Conservation (phyloP, 495 filamentous ascomycete genomes). For the Neurospora sp. region DNA sequence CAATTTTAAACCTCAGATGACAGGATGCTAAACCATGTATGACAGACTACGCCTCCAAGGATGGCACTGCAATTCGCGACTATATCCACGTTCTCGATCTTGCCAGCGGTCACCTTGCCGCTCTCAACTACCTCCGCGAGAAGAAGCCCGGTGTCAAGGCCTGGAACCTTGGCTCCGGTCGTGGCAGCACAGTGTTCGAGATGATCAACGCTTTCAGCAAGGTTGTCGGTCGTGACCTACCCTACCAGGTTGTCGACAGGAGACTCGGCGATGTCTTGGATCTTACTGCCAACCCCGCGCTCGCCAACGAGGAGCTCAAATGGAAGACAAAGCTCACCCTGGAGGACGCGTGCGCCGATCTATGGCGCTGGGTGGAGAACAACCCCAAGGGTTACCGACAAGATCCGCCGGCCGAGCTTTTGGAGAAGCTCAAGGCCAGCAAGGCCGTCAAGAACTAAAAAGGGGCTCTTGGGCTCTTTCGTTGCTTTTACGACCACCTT, state of each 20-base stretch:
- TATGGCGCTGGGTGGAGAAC: constrained; percentile 93
- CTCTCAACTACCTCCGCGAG: constrained; percentile 82
- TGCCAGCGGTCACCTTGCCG: constrained; percentile 78
- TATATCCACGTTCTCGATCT: constrained; percentile 84
- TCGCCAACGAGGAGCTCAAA: constrained; percentile 75
- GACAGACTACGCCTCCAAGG: constrained; percentile 78
- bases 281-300: constrained; percentile 81
- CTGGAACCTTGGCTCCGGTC: constrained; percentile 96
- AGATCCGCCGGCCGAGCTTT: constrained; percentile 71
- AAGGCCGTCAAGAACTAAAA: constrained; percentile 10
- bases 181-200: constrained; percentile 89
- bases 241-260: constrained; percentile 77
- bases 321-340: constrained; percentile 90
- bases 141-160: constrained; percentile 86
- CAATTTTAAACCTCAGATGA: neutral
- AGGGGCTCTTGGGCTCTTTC: neutral
- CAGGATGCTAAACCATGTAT: neutral
- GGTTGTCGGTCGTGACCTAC: constrained; percentile 73
- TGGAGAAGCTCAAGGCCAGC: constrained; percentile 54
- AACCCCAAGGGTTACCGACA: constrained; percentile 94
- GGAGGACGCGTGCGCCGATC: constrained; percentile 84
- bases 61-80: constrained; percentile 67
- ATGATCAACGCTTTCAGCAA: constrained; percentile 91
- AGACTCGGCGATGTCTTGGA: constrained; percentile 87
- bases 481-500: neutral